phyloP scores from a whole-genome alignment of 306 rosid genomes.

The Castanea crenata region DNA sequence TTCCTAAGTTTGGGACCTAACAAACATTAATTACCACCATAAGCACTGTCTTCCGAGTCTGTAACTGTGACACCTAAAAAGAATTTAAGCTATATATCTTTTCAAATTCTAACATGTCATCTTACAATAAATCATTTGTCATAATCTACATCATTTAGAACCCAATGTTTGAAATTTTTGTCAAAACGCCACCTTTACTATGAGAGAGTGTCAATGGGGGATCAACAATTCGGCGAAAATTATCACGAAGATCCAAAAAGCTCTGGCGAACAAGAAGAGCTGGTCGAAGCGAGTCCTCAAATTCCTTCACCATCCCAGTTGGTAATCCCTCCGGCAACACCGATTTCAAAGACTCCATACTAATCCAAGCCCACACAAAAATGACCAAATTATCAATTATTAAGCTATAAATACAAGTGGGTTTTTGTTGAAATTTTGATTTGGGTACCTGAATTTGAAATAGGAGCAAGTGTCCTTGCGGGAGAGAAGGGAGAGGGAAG shows the following conservation, averaged over 20 bases:
- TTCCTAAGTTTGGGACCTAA: constrained; percentile 66
- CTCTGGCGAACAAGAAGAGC: constrained; percentile 77
- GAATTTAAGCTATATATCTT: too few species aligned
- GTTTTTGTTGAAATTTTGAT: too few species aligned
- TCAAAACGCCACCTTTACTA: constrained; percentile 44
- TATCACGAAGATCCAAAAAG: constrained; percentile 87
- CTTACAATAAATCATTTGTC: too few species aligned
- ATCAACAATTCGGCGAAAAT: constrained; percentile 72
- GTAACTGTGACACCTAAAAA: not conserved
- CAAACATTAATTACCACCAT: constrained; percentile 17
- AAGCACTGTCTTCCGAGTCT: not conserved
- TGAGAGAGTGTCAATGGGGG: constrained; percentile 45
- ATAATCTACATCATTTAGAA: too few species aligned
- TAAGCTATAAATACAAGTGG: not conserved
- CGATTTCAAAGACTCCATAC: constrained; percentile 53
- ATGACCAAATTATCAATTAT: not conserved
- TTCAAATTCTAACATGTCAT: too few species aligned
- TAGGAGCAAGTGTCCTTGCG: constrained; percentile 52
- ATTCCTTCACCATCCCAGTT: constrained; percentile 76
- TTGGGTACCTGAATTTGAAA: constrained; percentile 61
- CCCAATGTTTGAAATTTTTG: not conserved
- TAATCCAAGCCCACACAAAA: constrained; percentile 10
- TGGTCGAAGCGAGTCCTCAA: constrained; percentile 70
- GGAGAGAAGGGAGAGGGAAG: constrained; percentile 61
- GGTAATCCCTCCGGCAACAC: constrained; percentile 87